Evolutionary conservation across 2,329 filamentous ascomycete species (phyloP), one percentile per base, ranked within the genome.

Genomic region (Aspergillus sp.): DNA sequence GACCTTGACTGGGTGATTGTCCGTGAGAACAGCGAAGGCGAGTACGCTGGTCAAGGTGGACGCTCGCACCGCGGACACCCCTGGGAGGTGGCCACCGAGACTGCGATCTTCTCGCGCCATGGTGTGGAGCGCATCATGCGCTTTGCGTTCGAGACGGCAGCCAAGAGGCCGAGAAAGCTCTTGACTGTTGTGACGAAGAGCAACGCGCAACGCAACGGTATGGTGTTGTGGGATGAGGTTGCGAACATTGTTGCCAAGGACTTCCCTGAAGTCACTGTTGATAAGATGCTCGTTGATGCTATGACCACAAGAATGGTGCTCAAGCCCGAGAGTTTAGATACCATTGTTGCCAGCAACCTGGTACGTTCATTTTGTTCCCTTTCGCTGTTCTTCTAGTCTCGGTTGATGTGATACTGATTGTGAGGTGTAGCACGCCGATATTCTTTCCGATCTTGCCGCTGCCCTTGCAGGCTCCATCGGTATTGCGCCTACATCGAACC

Each of bases 391-490:
- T 40, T 35, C 17, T 31, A 17, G 19, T 35, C 17, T 33, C 15
- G 19, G 35, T 31, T 19, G n/a, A 39, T 37, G 21, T 6, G 48
- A 48, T 27, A 52, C 49, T 56, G 27, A 57, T 12, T 17, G 35
- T 50, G 37, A 41, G 41, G 23, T 23, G 17, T 41, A 75, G 68
- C 69, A 82, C 72, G 86, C 85, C 6, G 87, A 90, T 61, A 89
- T 90, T 50, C 80, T 90, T 4, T 89, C 86, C 0, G 88, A 90
- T 66, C 77, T 90, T 19, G 88, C 87, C 6, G 87, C 88, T 14
- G 86, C 87, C 0, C 76, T 90, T 6, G 87, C 87, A 3, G 88
- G 88, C 0, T 87, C 83, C 2, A 90, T 90, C 59, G 87, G 88
- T 8, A 90, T 91, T 57, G 88, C 88, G 3, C 87, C 88, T 3